Conservation (phyloP, 2,329 filamentous ascomycete species). For the Fusarium subtropicale region DNA sequence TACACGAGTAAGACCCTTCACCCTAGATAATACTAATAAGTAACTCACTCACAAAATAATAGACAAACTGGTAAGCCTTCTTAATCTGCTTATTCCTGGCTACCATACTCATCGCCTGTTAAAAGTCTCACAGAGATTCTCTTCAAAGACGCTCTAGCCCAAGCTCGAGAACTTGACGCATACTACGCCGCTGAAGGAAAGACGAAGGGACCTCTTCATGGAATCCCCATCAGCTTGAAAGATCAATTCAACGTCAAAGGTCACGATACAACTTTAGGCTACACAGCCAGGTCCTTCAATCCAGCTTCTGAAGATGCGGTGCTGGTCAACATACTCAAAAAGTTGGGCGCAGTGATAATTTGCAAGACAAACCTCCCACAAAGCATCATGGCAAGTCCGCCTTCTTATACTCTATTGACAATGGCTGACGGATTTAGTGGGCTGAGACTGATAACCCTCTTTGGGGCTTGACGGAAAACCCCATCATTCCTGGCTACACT, state of each 20-base stretch:
- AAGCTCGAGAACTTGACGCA: constrained; percentile 31
- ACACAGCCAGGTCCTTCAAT: constrained; percentile 62
- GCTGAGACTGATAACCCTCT: constrained; percentile 49
- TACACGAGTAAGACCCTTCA: constrained; percentile 2
- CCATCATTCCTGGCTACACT: constrained; percentile 35
- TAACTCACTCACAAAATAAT: not conserved
- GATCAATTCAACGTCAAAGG: constrained; percentile 72
- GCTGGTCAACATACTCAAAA: constrained; percentile 61
- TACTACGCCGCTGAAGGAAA: not conserved
- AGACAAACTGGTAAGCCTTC: constrained; percentile 29
- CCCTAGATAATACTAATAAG: no score
- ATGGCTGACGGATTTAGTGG: not conserved
- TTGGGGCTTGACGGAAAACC: constrained; percentile 46
- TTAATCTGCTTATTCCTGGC: rapidly evolving
- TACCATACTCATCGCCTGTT: no score
- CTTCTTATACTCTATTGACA: rapidly evolving
- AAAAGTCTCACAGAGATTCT: constrained; percentile 30
- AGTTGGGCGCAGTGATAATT: constrained; percentile 63
- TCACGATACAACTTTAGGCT: constrained; percentile 68
- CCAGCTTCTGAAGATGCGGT: constrained; percentile 61
- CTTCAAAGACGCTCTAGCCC: constrained; percentile 36
- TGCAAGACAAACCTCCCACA: constrained; percentile 47
- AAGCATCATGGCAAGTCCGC: constrained; percentile 28
- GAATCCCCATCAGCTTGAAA: constrained; percentile 55
- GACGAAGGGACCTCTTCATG: constrained; percentile 34